These are phyloP conservation scores for Alloteropsis semialata DNA, from an alignment of 176 grass and related monocot species.

Conservation along the genomic window DNA sequence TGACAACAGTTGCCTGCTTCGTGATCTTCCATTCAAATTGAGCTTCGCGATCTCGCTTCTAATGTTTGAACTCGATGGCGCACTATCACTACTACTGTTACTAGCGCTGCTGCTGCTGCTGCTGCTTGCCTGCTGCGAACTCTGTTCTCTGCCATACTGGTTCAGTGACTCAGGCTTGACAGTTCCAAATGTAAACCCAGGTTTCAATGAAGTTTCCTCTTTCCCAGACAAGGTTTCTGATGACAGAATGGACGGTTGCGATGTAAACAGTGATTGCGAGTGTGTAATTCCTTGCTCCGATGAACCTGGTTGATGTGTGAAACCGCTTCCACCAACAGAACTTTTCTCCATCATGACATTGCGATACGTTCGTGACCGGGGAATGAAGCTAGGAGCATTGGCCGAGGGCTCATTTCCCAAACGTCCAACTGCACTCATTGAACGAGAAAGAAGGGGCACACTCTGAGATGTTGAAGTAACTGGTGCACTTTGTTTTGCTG, in stretches of 20 bases:
- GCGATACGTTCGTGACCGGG: conserved; percentile 72
- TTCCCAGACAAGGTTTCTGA: conserved; percentile 36
- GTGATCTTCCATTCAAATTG: conserved; percentile 40
- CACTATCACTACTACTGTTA: conserved; percentile 17
- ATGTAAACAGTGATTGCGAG: conserved; percentile 44
- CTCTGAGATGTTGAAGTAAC: conserved; percentile 48
- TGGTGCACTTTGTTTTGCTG: conserved; percentile 44
- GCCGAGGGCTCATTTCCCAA: conserved; percentile 64
- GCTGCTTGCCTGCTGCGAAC: conserved; percentile 42
- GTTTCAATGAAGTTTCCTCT: conserved; percentile 42
- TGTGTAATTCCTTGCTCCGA: conserved; percentile 35
- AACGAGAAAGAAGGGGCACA: conserved; percentile 58
- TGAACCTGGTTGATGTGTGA: conserved; percentile 29
- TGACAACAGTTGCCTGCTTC: conserved; percentile 38
- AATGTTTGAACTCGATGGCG: conserved; percentile 29
- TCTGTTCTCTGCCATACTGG: conserved; percentile 48
- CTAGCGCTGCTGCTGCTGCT: conserved; percentile 13
- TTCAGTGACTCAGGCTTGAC: conserved; percentile 57
- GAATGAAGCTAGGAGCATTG: conserved; percentile 58
- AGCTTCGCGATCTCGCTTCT: conserved; percentile 54
- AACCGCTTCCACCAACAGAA: conserved; percentile 36
- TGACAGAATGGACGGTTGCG: conserved; percentile 40
- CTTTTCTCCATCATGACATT: conserved; percentile 86
- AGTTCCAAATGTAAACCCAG: conserved; percentile 66
- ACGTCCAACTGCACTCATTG: conserved; percentile 65